Conservation (phyloP, 1,139 yeast species). For the Nakaseomyces bracarensis region DNA sequence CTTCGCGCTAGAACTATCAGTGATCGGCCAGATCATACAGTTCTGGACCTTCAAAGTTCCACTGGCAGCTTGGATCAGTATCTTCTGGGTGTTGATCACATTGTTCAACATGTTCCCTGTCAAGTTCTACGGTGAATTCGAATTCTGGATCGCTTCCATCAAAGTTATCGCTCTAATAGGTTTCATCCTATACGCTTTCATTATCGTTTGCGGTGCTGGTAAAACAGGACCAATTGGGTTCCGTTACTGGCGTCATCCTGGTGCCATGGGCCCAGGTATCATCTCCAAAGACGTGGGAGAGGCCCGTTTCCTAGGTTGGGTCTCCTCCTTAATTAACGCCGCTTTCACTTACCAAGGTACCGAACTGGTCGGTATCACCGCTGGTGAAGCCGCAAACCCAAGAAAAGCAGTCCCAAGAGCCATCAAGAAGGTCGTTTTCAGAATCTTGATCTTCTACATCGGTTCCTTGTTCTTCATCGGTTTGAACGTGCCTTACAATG, state of each 20-base stretch:
- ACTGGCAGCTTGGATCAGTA: slow-evolving; percentile 57
- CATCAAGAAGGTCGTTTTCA: slow-evolving; percentile 68
- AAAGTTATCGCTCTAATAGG: slow-evolving; percentile 69
- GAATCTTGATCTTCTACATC: slow-evolving; percentile 76
- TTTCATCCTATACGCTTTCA: slow-evolving; percentile 59
- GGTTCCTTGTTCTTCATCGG: slow-evolving; percentile 76
- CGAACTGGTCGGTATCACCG: slow-evolving; percentile 80
- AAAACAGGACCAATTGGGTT: slow-evolving; percentile 67
- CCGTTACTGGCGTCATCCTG: slow-evolving; percentile 90
- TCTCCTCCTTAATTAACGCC: slow-evolving; percentile 57
- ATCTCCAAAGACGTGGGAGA: slow-evolving; percentile 46
- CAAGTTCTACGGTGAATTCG: slow-evolving; percentile 58
- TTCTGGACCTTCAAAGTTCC: slow-evolving; percentile 76
- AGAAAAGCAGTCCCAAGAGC: slow-evolving; percentile 77
- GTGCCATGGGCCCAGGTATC: slow-evolving; percentile 65
- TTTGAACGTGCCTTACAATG: slow-evolving; percentile 70
- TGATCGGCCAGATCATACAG: slow-evolving; percentile 68
- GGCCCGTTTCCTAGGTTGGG: slow-evolving; percentile 68
- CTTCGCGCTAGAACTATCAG: slow-evolving; percentile 75
- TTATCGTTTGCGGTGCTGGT: slow-evolving; percentile 74
- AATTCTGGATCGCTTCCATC: slow-evolving; percentile 62
- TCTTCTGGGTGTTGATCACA: slow-evolving; percentile 51
- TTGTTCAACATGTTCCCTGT: slow-evolving; percentile 55
- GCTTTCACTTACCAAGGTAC: slow-evolving; percentile 80
- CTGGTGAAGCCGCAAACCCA: slow-evolving; percentile 84